A percentile compares a stretch with the other conserved stretches of the same genome.
These are phyloP conservation scores for Pestalotiopsis fici DNA, from an alignment of 2,329 filamentous ascomycete genomes.

Conservation along the genomic window DNA sequence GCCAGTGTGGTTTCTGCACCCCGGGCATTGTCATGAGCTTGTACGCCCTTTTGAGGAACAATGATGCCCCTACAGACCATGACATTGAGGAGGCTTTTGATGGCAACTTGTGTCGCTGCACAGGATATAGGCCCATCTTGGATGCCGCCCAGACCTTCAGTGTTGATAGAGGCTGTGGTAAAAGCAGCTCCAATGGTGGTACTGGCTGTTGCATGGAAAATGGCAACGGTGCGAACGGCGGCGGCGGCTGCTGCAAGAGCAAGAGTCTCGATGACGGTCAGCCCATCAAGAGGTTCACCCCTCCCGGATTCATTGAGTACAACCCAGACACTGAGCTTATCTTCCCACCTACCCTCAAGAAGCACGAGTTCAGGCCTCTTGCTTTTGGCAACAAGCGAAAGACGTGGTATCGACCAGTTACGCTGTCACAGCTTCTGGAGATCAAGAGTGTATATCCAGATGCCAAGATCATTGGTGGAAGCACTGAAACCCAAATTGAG, in stretches of 20 bases:
- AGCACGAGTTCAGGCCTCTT: constrained; percentile 78
- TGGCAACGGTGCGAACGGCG: constrained; percentile 41
- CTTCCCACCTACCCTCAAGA: constrained; percentile 83
- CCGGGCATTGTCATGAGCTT: constrained; percentile 98
- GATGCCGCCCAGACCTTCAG: constrained; percentile 93
- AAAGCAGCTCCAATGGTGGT: constrained; percentile 49
- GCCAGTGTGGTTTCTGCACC: constrained; percentile 93
- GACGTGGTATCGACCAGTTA: constrained; percentile 89
- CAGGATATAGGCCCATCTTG: constrained; percentile 89
- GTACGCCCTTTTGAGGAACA: constrained; percentile 89
- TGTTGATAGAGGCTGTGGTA: constrained; percentile 50
- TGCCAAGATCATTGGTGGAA: constrained; percentile 93
- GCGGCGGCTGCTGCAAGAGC: constrained; percentile 72
- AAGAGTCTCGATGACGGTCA: constrained; percentile 49
- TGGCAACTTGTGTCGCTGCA: constrained; percentile 93
- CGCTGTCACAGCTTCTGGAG: constrained; percentile 81
- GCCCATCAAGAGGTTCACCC: constrained; percentile 70
- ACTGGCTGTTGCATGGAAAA: constrained; percentile 74
- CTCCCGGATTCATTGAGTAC: constrained; percentile 92
- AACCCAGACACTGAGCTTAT: constrained; percentile 93
- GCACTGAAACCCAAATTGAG: constrained; percentile 97
- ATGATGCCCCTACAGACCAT: constrained; percentile 72
- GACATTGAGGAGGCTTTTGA: constrained; percentile 97
- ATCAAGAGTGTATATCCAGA: constrained; percentile 85
- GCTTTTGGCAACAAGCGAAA: constrained; percentile 94